Conservation (phyloP, 345 rosid species). For the Salix koriyanagi region DNA sequence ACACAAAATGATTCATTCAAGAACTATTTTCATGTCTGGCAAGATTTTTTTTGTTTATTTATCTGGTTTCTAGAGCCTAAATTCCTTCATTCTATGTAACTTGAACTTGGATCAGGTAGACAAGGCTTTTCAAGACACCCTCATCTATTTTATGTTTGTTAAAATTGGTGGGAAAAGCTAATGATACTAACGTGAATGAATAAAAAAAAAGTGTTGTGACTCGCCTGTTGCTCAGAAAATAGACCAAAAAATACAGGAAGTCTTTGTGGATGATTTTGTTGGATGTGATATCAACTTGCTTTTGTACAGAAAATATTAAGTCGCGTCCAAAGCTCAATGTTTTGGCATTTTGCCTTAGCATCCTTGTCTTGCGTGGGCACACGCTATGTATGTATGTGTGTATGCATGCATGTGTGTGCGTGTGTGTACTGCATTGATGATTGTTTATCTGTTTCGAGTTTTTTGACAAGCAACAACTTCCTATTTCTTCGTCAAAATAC, state of each 20-base stretch:
- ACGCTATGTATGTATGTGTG: no score
- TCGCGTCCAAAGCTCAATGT: background rate
- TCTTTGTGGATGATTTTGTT: no score
- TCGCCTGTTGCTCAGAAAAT: background rate
- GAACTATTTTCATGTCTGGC: background rate
- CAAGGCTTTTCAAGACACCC: background rate
- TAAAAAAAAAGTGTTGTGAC: background rate
- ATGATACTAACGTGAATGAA: background rate
- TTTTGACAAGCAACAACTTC: background rate
- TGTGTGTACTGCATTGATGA: background rate
- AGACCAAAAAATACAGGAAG: background rate
- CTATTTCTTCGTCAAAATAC: conserved; percentile 14
- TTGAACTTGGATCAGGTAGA: background rate
- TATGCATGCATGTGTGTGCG: no score
- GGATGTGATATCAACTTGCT: background rate
- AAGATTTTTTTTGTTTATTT: background rate
- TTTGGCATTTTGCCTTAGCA: background rate
- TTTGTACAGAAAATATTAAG: background rate
- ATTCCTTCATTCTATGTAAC: background rate
- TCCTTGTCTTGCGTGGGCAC: background rate
- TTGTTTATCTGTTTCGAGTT: background rate
- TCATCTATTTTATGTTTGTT: background rate
- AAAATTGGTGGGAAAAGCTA: background rate
- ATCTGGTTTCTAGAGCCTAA: background rate
- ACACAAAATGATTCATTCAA: background rate